Conservation (phyloP, 2,329 filamentous ascomycete species). For the Purpureocillium takamizusanense region DNA sequence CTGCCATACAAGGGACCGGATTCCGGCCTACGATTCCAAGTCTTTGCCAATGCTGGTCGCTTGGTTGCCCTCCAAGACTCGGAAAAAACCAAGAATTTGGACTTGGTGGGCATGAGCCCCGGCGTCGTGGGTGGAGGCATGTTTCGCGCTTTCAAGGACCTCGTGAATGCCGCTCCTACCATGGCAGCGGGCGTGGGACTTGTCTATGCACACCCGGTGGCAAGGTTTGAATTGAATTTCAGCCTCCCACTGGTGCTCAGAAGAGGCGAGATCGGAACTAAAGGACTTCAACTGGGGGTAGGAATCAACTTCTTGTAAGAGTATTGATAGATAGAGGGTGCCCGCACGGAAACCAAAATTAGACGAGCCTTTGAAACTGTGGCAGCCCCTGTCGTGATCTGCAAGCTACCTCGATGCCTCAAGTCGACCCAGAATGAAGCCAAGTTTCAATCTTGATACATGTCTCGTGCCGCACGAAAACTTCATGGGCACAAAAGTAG, state of each 20-base stretch:
- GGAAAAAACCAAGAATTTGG: conserved; percentile 27
- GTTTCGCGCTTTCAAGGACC: conserved; percentile 54
- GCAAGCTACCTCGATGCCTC: too few relatives aligned
- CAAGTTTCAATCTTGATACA: too few relatives aligned
- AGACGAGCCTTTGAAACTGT: too few relatives aligned
- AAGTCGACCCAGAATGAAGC: too few relatives aligned
- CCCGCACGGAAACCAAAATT: too few relatives aligned
- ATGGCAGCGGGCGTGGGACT: conserved; percentile 80
- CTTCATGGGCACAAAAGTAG: too few relatives aligned
- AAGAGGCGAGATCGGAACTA: conserved; percentile 76
- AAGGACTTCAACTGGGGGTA: conserved; percentile 91
- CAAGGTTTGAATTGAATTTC: conserved; percentile 93
- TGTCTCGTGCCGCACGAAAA: too few relatives aligned
- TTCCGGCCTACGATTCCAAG: conserved; percentile 76
- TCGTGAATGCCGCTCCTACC: conserved; percentile 71
- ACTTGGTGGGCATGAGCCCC: conserved; percentile 23
- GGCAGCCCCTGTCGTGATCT: too few relatives aligned
- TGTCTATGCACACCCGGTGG: conserved; percentile 90
- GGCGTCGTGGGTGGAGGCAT: conserved; percentile 44
- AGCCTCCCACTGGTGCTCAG: conserved; percentile 75
- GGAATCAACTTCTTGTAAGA: conserved; percentile 86
- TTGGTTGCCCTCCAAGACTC: conserved; percentile 61
- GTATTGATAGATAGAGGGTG: neutral
- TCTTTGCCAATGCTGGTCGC: conserved; percentile 85
- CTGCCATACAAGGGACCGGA: conserved; percentile 74